Percentiles rank a stretch among this genome's conserved stretches.
Evolutionary conservation across 768 basidiomycete genomes (phyloP).

Genomic region (Naganishia vaughanmartiniae): DNA sequence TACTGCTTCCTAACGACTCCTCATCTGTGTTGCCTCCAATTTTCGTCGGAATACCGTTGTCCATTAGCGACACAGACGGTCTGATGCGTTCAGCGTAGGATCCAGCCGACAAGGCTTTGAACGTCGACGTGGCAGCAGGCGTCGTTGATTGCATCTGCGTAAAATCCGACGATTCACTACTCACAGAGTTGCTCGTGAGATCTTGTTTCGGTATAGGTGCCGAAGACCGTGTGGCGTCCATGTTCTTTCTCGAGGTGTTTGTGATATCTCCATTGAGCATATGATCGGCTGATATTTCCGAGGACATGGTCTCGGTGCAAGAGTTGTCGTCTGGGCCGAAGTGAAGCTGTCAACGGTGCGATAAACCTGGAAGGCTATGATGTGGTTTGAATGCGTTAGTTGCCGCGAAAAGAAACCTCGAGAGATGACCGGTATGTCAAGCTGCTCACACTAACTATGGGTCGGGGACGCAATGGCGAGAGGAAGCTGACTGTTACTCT

Average conservation of each 20-base stretch:
- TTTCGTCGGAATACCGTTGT: neutral
- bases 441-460: neutral
- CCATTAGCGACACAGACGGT: neutral
- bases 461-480: neutral
- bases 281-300: neutral
- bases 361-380: neutral
- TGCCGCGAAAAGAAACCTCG: neutral
- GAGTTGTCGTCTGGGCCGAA: neutral
- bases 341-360: neutral
- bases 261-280: neutral
- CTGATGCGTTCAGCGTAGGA: constrained; percentile 17
- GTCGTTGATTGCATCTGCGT: neutral
- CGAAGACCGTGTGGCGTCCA: neutral
- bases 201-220: neutral
- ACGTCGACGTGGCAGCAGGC: constrained; percentile 3
- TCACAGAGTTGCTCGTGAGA: neutral
- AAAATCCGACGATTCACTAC: neutral
- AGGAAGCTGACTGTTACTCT: neutral
- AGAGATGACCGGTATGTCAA: neutral
- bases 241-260: neutral
- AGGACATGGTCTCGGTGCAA: neutral
- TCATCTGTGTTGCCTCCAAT: neutral
- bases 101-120: constrained; percentile 1
- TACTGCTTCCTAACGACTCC: neutral
- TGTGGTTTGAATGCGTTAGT: neutral